phyloP scores from a whole-genome alignment of 495 filamentous ascomycete species.

The Daldinia grandis region DNA sequence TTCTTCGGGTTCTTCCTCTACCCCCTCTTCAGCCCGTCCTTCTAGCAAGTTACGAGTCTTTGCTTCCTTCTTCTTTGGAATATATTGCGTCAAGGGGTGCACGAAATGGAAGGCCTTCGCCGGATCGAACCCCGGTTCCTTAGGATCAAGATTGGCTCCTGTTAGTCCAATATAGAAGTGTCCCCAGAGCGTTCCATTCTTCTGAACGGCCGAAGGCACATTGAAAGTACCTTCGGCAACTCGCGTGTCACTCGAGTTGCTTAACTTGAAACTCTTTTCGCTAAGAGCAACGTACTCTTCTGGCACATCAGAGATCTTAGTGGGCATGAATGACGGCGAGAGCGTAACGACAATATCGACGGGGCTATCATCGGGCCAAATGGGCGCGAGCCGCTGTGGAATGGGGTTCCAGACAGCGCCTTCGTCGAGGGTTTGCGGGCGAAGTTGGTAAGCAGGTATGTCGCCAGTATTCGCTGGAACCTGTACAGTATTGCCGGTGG shows the following conservation, averaged over 20 bases:
- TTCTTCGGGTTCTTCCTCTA: conserved; percentile 59
- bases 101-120: conserved; percentile 81
- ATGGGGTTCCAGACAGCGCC: conserved; percentile 74
- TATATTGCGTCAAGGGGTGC: conserved; percentile 85
- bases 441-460: conserved; percentile 72
- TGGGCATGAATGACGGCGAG: conserved; percentile 74
- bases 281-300: conserved; percentile 70
- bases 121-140: conserved; percentile 72
- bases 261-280: conserved; percentile 83
- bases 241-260: conserved; percentile 81
- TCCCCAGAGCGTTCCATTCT: conserved; percentile 92
- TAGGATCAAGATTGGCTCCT: conserved; percentile 78
- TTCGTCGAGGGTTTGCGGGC: conserved; percentile 65
- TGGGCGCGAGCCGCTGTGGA: conserved; percentile 81
- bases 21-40: conserved; percentile 58
- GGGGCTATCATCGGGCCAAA: conserved; percentile 81
- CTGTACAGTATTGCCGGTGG: conserved; percentile 56
- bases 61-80: conserved; percentile 86
- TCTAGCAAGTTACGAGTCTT: conserved; percentile 91
- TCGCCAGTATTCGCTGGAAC: conserved; percentile 54
- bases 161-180: conserved; percentile 88
- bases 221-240: conserved; percentile 78
- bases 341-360: conserved; percentile 89
- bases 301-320: conserved; percentile 67
- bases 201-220: conserved; percentile 81